Conservation (phyloP, 2,329 filamentous ascomycete species). For the Penicillium aurantiogriseum region DNA sequence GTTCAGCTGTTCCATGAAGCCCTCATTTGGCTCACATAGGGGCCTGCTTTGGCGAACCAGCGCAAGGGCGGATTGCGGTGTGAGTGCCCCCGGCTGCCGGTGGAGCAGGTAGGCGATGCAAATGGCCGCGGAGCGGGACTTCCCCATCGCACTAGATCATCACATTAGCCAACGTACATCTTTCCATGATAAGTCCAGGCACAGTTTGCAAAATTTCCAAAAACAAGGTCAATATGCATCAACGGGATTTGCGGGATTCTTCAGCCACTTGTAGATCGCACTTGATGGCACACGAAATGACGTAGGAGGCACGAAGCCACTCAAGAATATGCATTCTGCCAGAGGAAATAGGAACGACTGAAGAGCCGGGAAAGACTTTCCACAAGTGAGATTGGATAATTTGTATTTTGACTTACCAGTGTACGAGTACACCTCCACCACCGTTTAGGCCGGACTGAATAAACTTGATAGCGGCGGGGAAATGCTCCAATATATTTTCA, state of each 20-base stretch:
- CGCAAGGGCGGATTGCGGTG: slow-evolving; percentile 63
- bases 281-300: slow-evolving; percentile 13
- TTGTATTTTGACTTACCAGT: slow-evolving; percentile 58
- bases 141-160: slow-evolving; percentile 81
- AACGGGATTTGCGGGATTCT: slow-evolving; percentile 5
- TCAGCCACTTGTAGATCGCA: slow-evolving; percentile 16
- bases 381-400: background rate
- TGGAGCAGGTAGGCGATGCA: slow-evolving; percentile 81
- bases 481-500: slow-evolving; percentile 78
- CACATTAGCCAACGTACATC: slow-evolving; percentile 10
- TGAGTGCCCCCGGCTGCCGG: slow-evolving; percentile 55
- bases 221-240: slow-evolving; percentile 6
- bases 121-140: slow-evolving; percentile 84
- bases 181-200: background rate
- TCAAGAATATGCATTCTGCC: background rate
- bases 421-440: slow-evolving; percentile 62
- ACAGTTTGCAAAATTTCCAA: background rate
- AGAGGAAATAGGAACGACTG: background rate
- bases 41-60: slow-evolving; percentile 69
- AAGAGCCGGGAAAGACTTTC: background rate
- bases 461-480: slow-evolving; percentile 75
- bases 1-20: slow-evolving; percentile 85
- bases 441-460: slow-evolving; percentile 72
- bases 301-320: slow-evolving; percentile 14
- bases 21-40: slow-evolving; percentile 82